Percentiles rank a stretch among this genome's conserved stretches.
phyloP scores from a whole-genome alignment of 164 flowering plant genomes.

The Warburgia ugandensis region DNA sequence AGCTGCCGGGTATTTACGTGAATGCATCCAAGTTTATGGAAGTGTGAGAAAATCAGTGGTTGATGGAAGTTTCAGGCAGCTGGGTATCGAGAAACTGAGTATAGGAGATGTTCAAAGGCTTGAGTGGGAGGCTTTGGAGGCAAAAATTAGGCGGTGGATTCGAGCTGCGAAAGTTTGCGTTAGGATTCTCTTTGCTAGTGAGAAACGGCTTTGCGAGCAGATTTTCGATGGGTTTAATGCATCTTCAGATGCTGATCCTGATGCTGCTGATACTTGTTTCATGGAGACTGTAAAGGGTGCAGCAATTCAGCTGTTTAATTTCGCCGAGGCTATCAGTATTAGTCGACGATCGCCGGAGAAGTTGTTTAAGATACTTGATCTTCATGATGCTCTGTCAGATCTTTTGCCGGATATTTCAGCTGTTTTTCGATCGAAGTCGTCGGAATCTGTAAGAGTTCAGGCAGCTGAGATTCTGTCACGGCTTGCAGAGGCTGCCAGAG shows the following conservation, averaged over 20 bases:
- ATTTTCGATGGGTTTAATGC: constrained; percentile 31
- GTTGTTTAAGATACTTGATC: constrained; percentile 71
- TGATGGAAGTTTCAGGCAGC: constrained; percentile 42
- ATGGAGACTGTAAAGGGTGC: constrained; percentile 67
- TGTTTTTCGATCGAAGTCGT: constrained; percentile 45
- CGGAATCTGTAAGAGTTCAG: constrained; percentile 56
- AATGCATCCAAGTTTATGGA: constrained; percentile 78
- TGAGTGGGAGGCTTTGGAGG: constrained; percentile 61
- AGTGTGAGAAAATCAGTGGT: constrained; percentile 53
- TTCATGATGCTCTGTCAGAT: constrained; percentile 61
- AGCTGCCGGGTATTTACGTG: constrained; percentile 53
- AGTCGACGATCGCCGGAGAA: constrained; percentile 80
- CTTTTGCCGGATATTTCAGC: constrained; percentile 58
- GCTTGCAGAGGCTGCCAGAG: constrained; percentile 72
- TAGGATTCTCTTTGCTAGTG: constrained; percentile 46
- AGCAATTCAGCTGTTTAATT: constrained; percentile 63
- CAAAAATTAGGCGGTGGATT: constrained; percentile 80
- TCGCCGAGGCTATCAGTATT: constrained; percentile 81
- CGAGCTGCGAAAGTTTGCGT: constrained; percentile 65
- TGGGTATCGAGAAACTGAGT: constrained; percentile 73
- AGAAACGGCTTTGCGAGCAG: constrained; percentile 23
- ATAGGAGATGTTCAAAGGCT: constrained; percentile 72
- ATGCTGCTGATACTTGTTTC: constrained; percentile 55
- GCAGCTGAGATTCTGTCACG: constrained; percentile 61
- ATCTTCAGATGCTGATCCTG: no score